A percentile compares a stretch with the other conserved stretches of the same genome.
Evolutionary conservation across 1,284 basidiomycete species (phyloP).

Genomic region (Heliocybe sulcata): DNA sequence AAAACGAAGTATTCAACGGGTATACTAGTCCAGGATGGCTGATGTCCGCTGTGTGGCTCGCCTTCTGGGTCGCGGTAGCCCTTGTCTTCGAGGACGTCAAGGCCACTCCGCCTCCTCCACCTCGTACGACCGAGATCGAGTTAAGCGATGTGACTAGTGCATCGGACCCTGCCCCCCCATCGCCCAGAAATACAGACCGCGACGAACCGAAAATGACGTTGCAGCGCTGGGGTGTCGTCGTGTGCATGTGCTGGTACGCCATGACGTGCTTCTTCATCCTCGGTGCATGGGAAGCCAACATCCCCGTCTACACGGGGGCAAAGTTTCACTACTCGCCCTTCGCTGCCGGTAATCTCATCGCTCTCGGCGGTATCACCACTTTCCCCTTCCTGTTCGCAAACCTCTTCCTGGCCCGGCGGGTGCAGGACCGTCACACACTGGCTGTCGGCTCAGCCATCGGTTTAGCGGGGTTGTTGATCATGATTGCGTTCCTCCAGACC

Average conservation of each 20-base stretch:
- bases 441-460: constrained; percentile 46
- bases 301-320: constrained; percentile 54
- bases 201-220: constrained; percentile 2
- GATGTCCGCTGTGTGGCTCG: constrained; percentile 45
- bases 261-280: constrained; percentile 72
- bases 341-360: constrained; percentile 64
- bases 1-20: constrained; percentile 46
- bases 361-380: constrained; percentile 52
- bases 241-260: constrained; percentile 65
- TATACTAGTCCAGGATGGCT: constrained; percentile 65
- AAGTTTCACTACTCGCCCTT: constrained; percentile 53
- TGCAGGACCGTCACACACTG: constrained; percentile 57
- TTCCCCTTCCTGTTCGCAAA: constrained; percentile 64
- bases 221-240: constrained; percentile 39
- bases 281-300: constrained; percentile 65
- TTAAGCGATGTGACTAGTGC: neutral
- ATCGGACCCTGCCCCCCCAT: neutral
- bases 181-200: constrained; percentile 6
- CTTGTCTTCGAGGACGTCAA: constrained; percentile 48
- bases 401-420: constrained; percentile 44
- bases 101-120: neutral
- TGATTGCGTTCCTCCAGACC: constrained; percentile 24
- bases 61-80: constrained; percentile 40
- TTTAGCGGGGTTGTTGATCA: constrained; percentile 41
- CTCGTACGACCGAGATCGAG: neutral